These are phyloP conservation scores for Didymella pinodella DNA, from an alignment of 2,329 filamentous ascomycete species.

Conservation along the genomic window DNA sequence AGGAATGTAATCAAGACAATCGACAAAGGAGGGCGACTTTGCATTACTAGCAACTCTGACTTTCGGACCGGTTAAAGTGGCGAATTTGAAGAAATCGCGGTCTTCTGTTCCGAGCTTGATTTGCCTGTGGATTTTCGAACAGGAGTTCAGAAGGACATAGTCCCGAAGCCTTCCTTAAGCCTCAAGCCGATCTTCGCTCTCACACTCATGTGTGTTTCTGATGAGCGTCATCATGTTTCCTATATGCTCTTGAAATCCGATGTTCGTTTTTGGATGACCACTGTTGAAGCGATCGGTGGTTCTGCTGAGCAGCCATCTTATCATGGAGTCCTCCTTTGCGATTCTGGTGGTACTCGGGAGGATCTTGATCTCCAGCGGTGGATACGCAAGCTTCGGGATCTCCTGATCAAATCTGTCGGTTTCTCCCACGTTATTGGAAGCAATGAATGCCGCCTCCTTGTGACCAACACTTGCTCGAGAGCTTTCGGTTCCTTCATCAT, in stretches of 20 bases:
- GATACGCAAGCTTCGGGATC: not conserved
- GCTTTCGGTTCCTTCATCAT: not conserved
- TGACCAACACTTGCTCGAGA: not conserved
- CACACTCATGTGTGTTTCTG: not conserved
- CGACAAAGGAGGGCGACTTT: no score
- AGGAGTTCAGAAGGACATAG: not conserved
- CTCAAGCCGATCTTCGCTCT: not conserved
- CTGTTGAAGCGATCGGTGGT: not conserved
- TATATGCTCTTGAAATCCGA: not conserved
- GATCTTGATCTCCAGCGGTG: not conserved
- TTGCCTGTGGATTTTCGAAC: not conserved
- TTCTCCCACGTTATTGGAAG: not conserved
- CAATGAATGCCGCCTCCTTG: not conserved
- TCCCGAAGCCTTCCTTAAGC: not conserved
- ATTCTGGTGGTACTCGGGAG: not conserved
- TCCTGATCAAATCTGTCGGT: not conserved
- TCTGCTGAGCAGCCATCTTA: not conserved
- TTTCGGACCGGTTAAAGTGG: no score
- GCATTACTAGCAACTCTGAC: no score
- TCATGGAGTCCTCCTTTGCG: not conserved
- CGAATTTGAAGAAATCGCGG: no score
- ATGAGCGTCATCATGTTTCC: not conserved
- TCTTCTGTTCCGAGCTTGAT: not conserved
- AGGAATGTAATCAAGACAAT: not conserved
- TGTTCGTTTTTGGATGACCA: not conserved